Conservation (phyloP, 2,329 filamentous ascomycete genomes). For the Clonostachys chloroleuca region DNA sequence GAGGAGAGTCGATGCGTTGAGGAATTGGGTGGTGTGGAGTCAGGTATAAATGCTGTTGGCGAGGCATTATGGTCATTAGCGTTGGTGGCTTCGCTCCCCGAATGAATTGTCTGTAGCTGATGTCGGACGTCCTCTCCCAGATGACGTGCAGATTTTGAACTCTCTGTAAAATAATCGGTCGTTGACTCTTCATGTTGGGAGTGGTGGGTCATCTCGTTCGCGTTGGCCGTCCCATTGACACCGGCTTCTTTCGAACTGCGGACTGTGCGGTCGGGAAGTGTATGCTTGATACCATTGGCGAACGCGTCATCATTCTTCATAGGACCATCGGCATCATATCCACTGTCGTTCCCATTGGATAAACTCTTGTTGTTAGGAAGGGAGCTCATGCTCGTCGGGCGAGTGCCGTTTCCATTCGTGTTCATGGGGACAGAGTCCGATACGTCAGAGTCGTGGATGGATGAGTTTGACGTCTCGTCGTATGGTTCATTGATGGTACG, state of each 20-base stretch:
- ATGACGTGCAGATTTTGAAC: background rate
- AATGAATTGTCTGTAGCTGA: constrained; percentile 2
- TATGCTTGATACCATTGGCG: constrained; percentile 16
- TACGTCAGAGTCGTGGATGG: constrained; percentile 45
- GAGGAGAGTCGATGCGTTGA: constrained; percentile 60
- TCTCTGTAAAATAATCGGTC: background rate
- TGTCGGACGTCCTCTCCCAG: constrained; percentile 4
- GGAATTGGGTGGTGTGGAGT: background rate
- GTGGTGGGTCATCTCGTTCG: background rate
- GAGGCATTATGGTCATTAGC: too few species aligned
- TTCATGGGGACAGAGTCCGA: constrained; percentile 38
- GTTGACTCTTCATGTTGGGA: background rate
- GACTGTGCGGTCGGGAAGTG: constrained; percentile 20
- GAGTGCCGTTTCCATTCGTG: constrained; percentile 31
- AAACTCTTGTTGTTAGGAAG: constrained; percentile 50
- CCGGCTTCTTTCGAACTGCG: constrained; percentile 7
- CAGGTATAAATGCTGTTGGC: background rate
- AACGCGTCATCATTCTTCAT: constrained; percentile 10
- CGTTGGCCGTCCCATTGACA: constrained; percentile 9
- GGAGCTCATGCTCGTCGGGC: constrained; percentile 52
- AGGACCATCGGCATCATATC: background rate
- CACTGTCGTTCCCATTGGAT: constrained; percentile 21
- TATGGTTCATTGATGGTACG: constrained; percentile 46
- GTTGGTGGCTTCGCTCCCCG: constrained; percentile 4
- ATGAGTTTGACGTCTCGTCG: constrained; percentile 49